Base-by-base conservation (phyloP, 306 rosid species). In the Glycine soja region DNA sequence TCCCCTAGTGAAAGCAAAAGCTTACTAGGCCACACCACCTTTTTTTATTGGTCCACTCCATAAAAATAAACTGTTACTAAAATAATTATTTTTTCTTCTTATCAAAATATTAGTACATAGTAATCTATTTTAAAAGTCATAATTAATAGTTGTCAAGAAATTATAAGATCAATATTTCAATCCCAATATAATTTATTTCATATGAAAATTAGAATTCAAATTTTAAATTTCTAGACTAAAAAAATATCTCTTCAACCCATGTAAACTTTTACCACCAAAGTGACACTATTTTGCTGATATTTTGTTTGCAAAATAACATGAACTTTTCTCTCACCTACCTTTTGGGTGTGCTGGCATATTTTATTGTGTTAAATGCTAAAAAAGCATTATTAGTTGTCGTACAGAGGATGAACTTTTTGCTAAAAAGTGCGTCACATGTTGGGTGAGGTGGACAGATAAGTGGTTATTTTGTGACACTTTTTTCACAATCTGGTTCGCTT, bases 1-100 rank as follows among this genome's bases (percentile, higher is more conserved):
- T 90, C 87, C n/a, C n/a, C 14, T 87, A 24, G 88, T 80, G 91
- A 72, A 81, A 58, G 85, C 78, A 71, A 88, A 89, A 86, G 74
- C 68, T 74, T 59, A 45, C 46, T 45, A 69, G 56, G 56, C 74
- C 53, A 67, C 70, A 59, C 8, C 66, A 24, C 50, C 5, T 72
- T 63, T 80, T 88, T 24, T 88, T 77, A 52, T 56, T 38, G 86
- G 86, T 24, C 83, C 89, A 38, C 7, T 5, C 43, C 43, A 38
- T 24, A 24, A 24, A 24, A 24, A 24, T 24, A 24, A 24, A 24
- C 30, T 24, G 30, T 24, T 24, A 24, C 30, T 24, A 24, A 24
- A 24, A 24, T 24, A 24, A 24, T 24, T 24, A 24, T 24, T 24
- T 24, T 24, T 24, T 24, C 30, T 24, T 24, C 30, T 19, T 24